Evolutionary conservation across 179 eudicot genomes (phyloP).

Genomic region (Silene noctiflora): DNA sequence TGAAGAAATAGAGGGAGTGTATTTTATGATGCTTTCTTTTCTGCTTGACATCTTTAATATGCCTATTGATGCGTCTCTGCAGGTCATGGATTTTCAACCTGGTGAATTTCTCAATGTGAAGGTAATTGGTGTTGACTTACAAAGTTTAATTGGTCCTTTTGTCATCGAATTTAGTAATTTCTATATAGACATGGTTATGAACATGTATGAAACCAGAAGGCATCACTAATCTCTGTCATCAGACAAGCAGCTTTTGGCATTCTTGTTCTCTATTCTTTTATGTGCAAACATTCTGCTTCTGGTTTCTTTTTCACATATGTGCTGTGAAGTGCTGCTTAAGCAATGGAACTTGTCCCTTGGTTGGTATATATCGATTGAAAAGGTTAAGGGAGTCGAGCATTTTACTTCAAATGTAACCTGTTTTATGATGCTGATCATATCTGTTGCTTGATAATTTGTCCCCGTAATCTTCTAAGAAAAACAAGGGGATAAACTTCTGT

Average conservation of each 20-base stretch:
- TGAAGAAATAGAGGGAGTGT: too few species aligned
- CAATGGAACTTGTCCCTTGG: constrained; percentile 1
- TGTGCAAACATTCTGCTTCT: not conserved
- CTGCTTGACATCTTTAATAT: constrained; percentile 7
- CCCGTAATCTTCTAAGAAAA: not conserved
- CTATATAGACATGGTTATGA: not conserved
- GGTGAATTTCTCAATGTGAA: constrained; percentile 96
- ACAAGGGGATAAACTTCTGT: not conserved
- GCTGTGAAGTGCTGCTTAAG: constrained; percentile 7
- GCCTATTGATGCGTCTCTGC: constrained; percentile 23
- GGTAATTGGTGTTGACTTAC: constrained; percentile 39
- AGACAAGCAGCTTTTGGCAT: constrained; percentile 11
- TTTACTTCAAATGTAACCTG: not conserved
- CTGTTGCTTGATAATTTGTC: not conserved
- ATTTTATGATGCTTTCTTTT: not conserved
- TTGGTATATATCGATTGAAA: not conserved
- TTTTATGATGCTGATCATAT: not conserved
- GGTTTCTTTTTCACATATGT: not conserved
- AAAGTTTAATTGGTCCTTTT: not conserved
- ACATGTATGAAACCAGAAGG: constrained; percentile 1
- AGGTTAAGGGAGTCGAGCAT: not conserved
- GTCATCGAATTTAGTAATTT: not conserved
- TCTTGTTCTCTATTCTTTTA: constrained; percentile 8
- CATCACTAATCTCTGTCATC: not conserved
- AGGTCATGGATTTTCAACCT: constrained; percentile 99